Base-by-base conservation (phyloP, 805 yeast genomes). In the Cyberlindnera nakhonratchasimensis region DNA sequence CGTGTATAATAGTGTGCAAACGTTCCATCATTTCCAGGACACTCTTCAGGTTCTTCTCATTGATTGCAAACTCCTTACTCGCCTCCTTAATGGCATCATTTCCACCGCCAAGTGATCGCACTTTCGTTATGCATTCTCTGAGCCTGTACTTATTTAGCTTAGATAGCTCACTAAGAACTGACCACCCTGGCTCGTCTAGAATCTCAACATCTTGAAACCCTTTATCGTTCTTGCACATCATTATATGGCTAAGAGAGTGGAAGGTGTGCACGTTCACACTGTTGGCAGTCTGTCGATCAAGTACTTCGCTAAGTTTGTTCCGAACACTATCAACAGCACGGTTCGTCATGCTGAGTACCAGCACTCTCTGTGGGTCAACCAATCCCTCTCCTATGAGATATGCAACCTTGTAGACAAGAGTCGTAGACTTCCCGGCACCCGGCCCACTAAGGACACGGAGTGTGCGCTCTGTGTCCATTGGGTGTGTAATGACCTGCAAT, bases 361-460 rank as follows among this genome's bases (percentile, higher is more conserved):
- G 55, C 5, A 85, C 72, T 39, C 80, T 78, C 3, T 66, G 58
- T 0, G 89, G 86, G 3, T 57, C 44, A 1, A 77, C 52, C 6
- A 45, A 47, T 2, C 60, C 60, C 11, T 63, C 44, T 1, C 57
- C 46, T 5, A 82, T 53, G 47, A 80, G 48, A 44, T 72, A 65
- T 2, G 74, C 74, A 0, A 83, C 67, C 45, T 85, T 67, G 23
- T 71, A 65, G 5, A 77, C 71, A 23, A 83, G 51, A 0, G 88
- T 81, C 25, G 66, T 64, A 0, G 89, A 81, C 53, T 83, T 83
- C 2, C 91, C 90, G 8, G 85, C 74, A 4, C 90, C 89, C 1
- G 90, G 88, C 0, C 88, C 88, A 0, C 89, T 85, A 8, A 70
- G 64, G 2, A 83, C 67, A 28, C 75, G 67, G 6, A 83, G 58